Base-by-base conservation (phyloP, 2,329 filamentous ascomycete species). In the Ambrosiella beaveri region DNA sequence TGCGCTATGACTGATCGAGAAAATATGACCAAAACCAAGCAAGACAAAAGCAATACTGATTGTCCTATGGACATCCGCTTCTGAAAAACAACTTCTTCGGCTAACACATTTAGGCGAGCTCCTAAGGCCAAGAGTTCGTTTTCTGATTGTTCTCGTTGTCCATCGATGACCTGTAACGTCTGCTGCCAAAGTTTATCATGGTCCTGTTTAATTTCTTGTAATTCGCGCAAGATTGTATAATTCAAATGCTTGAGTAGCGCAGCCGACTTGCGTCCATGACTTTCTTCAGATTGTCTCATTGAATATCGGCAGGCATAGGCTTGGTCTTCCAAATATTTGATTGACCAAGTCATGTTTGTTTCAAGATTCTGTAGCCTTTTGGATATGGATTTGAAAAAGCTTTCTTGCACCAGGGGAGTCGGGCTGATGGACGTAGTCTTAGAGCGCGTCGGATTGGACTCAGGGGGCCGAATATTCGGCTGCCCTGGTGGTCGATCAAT, bases 141-240 rank as follows among this genome's bases (percentile, higher is more conserved):
- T 65, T 90, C 82, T 13, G 87, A 87, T 64, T 88, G 84, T 66
- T 95, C 86, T 47, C 88, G 83, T 68, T 96, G 91, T 47, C 82
- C 84, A 67, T 96, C 89, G 12, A 97, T 79, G 37, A 94, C 90
- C 58, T 95, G 84, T 19, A 96, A 85, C 9, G 94, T 96, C 17
- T 86, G 91, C 69, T 95, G 90, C 90, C 91, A 97, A 11, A 97
- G 82, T 66, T 96, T 88, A 66, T 97, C 91, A 68, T 97, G 97
- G 68, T 96, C 86, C 60, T 84, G 81, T 56, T 88, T 80, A 62
- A 93, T 85, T 54, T 78, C 81, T 62, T 81, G 81, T 40, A 95
- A 74, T 68, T 98, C 93, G 13, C 80, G 77, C 44, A 95, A 77
- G 0, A 97, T 88, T 0, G 90, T 96, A 52, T 75, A 76, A 68